Base-by-base conservation (phyloP, 2,329 filamentous ascomycete genomes). In the Aulographum hederae region DNA sequence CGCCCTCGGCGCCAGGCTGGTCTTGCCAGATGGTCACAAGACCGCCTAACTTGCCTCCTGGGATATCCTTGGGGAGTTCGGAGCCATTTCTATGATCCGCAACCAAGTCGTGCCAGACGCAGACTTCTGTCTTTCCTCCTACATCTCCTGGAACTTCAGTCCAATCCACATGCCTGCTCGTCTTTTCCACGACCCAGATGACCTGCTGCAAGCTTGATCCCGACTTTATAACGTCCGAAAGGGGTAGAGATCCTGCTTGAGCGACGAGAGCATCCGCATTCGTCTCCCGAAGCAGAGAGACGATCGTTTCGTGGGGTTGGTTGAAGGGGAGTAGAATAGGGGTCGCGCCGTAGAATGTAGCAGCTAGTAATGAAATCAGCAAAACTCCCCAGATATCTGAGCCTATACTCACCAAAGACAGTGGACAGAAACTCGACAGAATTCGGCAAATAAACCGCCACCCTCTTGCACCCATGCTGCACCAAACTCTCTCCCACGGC, bases 141-240 rank as follows among this genome's bases (percentile, higher is more conserved):
- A 76, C 74, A 32, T 78, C 77, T 46, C 77, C 69, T 8, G 85
- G 84, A 2, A 85, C 70, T 48, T 86, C 80, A 43, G 81, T 85
- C 85, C 86, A 98, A 54, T 93, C 85, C 66, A 98, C 78, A 49
- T 95, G 86, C 43, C 73, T 71, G 58, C 75, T 94, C 26, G 82
- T 82, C 46, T 82, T 70, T 44, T 94, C 86, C 4, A 91, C 82
- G 10, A 94, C 85, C 81, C 85, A 95, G 43, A 94, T 69, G 19
- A 93, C 65, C 42, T 84, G 72, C 38, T 51, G 74, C 28, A 98
- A 64, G 23, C 67, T 65, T 4, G 74, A 65, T 44, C 79, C 82
- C 32, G 62, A 65, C 44, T 74, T 69, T 32, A 73, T 66, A 10
- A 92, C 67, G 23, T 67, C 58, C 38, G 82, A 74, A 27, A 93